Conservation (phyloP, 1,284 basidiomycete species). For the Chondrostereum purpureum region DNA sequence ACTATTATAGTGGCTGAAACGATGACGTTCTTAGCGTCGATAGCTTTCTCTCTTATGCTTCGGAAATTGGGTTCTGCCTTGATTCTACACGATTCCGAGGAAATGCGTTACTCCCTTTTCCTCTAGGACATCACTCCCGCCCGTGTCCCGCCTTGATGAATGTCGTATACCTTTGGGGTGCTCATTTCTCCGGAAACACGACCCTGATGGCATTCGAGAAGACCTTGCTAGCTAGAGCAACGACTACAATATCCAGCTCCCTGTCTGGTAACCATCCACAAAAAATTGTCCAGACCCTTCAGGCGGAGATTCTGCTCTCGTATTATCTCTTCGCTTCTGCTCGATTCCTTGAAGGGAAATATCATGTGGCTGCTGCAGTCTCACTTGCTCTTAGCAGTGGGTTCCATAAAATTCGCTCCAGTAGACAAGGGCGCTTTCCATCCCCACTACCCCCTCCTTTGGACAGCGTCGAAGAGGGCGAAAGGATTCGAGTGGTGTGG, state of each 20-base stretch:
- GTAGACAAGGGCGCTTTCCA: background rate
- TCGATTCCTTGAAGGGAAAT: slow-evolving; percentile 10
- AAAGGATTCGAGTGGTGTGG: slow-evolving; percentile 1
- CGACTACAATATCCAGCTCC: slow-evolving; percentile 12
- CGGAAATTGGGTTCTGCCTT: slow-evolving; percentile 18
- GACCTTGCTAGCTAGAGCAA: slow-evolving; percentile 18
- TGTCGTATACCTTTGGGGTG: slow-evolving; percentile 16
- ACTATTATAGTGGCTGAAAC: background rate
- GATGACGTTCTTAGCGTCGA: slow-evolving; percentile 13
- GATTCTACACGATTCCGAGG: slow-evolving; percentile 12
- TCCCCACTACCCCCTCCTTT: background rate
- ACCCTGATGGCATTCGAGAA: slow-evolving; percentile 12
- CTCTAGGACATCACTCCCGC: slow-evolving; percentile 2
- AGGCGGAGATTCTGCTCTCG: slow-evolving; percentile 31
- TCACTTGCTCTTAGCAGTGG: slow-evolving; percentile 10
- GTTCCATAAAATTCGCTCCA: slow-evolving; percentile 7
- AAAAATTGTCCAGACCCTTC: slow-evolving; percentile 27
- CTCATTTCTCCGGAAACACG: slow-evolving; percentile 11
- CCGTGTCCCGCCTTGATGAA: slow-evolving; percentile 14
- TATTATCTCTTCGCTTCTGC: slow-evolving; percentile 23
- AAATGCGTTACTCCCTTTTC: slow-evolving; percentile 2
- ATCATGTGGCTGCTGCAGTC: slow-evolving; percentile 9
- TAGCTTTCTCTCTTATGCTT: slow-evolving; percentile 14
- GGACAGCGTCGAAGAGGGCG: background rate
- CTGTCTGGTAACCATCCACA: slow-evolving; percentile 14